Conservation (phyloP, 1,139 yeast species). For the Yamadazyma jaroonii region DNA sequence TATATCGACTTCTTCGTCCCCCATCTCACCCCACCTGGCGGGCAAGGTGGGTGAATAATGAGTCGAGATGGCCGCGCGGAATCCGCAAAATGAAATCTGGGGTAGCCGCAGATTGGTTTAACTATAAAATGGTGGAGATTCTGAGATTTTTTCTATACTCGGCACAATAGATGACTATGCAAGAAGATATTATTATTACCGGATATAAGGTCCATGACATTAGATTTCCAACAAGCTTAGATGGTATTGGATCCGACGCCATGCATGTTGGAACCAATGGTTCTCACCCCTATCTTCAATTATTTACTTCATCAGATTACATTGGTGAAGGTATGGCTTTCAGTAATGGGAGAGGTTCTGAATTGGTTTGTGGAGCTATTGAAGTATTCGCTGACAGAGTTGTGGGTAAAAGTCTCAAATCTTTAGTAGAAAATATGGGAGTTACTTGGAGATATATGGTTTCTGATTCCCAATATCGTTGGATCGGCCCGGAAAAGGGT, state of each 20-base stretch:
- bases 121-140: too few relatives aligned
- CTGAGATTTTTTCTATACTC: too few relatives aligned
- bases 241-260: constrained; percentile 31
- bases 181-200: constrained; percentile 13
- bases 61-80: neutral
- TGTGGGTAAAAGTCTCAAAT: constrained; percentile 23
- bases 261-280: constrained; percentile 32
- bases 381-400: constrained; percentile 17
- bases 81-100: neutral
- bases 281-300: constrained; percentile 18
- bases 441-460: constrained; percentile 34
- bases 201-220: constrained; percentile 22
- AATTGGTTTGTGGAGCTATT: constrained; percentile 14
- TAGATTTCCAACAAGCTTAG: constrained; percentile 30
- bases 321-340: constrained; percentile 18
- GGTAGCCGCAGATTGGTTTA: neutral
- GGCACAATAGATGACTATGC: constrained; percentile 2
- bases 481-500: constrained; percentile 41
- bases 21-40: neutral
- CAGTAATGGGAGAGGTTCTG: constrained; percentile 17
- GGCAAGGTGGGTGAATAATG: neutral
- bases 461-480: constrained; percentile 33
- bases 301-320: constrained; percentile 9
- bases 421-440: constrained; percentile 30
- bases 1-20: neutral